Evolutionary conservation across 2,329 filamentous ascomycete species (phyloP), one percentile per base, ranked within the genome.

Genomic region (Emergomyces pasteurianus): DNA sequence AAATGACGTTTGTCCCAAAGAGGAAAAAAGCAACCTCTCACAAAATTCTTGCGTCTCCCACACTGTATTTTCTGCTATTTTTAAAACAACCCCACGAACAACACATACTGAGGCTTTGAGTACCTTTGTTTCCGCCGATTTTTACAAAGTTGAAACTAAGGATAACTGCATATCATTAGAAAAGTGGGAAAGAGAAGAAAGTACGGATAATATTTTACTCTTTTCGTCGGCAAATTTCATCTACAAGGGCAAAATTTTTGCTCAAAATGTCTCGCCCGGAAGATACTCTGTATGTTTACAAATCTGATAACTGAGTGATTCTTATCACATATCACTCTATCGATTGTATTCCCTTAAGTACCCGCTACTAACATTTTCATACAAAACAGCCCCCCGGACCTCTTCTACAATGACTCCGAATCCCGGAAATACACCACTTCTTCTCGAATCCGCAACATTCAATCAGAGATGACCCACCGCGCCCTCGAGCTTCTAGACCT

Each of bases 361-460:
- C 42, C 42, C 42, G 5, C 42, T 8, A 2, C 49, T 54, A 54
- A 54, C 50, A 14, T 23, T 36, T 36, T 14, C 43, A 47, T 8
- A 10, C 21, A n/a, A 38, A 2, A 56, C 73, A 95, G 90, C 72
- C 90, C 92, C 58, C 92, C 94, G 66, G 94, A 99, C 78, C 87
- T 97, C 72, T 95, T 95, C 80, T 99, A 99, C 82, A 88, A 96
- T 80, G 92, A 97, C 78, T 81, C 82, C 74, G 92, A 96, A 80
- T 92, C 94, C 38, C 88, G 89, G 73, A 97, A 97, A 81, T 99
- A 99, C 80, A 97, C 94, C 9, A 96, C 92, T 4, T 92, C 86
- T 65, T 96, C 91, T 4, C 90, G 94, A 65, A 97, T 99, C 72
- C 90, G 94, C 70, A 91, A 89, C 68, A 96, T 99, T 68, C 94